Percentiles rank a stretch among this genome's conserved stretches.
phyloP scores from a whole-genome alignment of 1,139 yeast genomes.

The Candida tropicalis region DNA sequence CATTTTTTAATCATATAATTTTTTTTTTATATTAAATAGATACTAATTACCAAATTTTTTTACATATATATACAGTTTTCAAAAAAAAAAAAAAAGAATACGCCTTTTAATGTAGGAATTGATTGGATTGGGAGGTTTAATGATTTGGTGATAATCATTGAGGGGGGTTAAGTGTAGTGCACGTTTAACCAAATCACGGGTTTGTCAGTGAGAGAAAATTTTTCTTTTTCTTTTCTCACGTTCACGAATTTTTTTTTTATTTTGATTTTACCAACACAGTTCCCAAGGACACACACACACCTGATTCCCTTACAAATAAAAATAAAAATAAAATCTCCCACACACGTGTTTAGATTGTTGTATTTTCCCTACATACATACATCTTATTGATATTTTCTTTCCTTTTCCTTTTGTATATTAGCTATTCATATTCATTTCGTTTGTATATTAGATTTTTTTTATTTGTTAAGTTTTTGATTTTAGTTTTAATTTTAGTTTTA shows the following conservation, averaged over 20 bases:
- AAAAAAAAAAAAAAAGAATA: too few species aligned
- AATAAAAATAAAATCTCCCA: too few species aligned
- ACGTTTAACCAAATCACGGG: too few species aligned
- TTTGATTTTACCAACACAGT: neutral
- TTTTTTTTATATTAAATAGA: neutral
- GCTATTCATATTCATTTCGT: slow-evolving; percentile 1
- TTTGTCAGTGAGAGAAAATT: neutral
- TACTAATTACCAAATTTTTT: neutral
- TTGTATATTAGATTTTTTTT: slow-evolving; percentile 1
- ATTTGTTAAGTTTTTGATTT: neutral
- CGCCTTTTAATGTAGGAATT: too few species aligned
- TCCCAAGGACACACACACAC: too few species aligned
- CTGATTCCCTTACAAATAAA: too few species aligned
- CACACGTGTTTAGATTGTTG: neutral
- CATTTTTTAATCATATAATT: neutral
- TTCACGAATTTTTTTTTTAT: neutral
- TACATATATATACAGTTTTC: neutral
- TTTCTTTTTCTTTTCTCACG: neutral
- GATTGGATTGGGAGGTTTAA: neutral
- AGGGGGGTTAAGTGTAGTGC: too few species aligned
- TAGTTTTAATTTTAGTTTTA: too few species aligned
- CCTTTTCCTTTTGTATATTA: slow-evolving; percentile 1
- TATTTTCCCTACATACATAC: neutral
- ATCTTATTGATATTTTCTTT: too few species aligned
- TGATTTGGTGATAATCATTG: neutral